Evolutionary conservation across 1,284 basidiomycete genomes (phyloP).

Genomic region (Singerocomus inundabilis): DNA sequence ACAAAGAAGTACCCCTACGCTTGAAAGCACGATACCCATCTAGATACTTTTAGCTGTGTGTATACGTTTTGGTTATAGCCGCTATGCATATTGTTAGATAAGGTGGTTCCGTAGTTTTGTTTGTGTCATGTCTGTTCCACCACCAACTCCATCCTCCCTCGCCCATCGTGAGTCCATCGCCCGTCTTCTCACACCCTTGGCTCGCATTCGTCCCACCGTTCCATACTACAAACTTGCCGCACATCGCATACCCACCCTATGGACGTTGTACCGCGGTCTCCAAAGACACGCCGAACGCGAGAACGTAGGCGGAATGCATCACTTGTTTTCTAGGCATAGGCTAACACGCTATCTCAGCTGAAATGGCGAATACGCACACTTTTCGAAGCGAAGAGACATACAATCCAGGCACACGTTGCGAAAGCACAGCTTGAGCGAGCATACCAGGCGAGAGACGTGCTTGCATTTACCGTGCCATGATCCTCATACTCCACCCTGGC

Average conservation of each 20-base stretch:
- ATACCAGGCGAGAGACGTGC: slow-evolving; percentile 44
- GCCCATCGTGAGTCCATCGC: slow-evolving; percentile 54
- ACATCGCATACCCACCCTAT: slow-evolving; percentile 75
- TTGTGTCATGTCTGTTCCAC: slow-evolving; percentile 15
- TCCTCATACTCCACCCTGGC: background rate
- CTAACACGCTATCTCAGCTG: slow-evolving; percentile 42
- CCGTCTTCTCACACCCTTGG: slow-evolving; percentile 51
- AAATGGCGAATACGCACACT: slow-evolving; percentile 52
- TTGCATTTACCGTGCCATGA: background rate
- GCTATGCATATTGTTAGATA: background rate
- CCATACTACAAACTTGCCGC: slow-evolving; percentile 71
- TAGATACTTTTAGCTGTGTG: background rate
- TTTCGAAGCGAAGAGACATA: slow-evolving; percentile 51
- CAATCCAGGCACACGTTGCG: slow-evolving; percentile 49
- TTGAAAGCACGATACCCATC: slow-evolving; percentile 18
- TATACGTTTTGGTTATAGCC: background rate
- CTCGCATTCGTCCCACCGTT: slow-evolving; percentile 55
- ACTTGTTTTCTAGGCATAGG: background rate
- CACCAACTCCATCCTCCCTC: slow-evolving; percentile 36
- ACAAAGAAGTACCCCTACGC: slow-evolving; percentile 58
- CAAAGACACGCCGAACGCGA: slow-evolving; percentile 53
- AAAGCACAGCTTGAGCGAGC: slow-evolving; percentile 46
- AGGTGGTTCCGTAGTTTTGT: background rate
- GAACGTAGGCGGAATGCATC: slow-evolving; percentile 43
- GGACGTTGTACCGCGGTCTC: slow-evolving; percentile 71